Conservation (phyloP, 2,329 filamentous ascomycete genomes). For the Pseudocercospora eumusae region DNA sequence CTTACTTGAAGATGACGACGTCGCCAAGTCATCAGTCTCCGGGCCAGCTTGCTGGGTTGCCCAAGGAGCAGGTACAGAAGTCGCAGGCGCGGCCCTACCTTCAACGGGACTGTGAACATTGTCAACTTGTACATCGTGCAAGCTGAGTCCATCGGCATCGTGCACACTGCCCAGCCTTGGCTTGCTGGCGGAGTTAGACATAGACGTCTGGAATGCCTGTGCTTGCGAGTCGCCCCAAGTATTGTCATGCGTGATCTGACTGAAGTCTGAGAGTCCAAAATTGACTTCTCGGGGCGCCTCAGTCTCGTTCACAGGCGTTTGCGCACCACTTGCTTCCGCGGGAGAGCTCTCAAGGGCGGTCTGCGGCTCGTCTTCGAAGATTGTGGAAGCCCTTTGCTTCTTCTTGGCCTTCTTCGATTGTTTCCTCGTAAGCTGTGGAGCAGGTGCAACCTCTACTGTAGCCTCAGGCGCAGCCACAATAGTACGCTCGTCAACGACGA, state of each 20-base stretch:
- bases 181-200: constrained; percentile 12
- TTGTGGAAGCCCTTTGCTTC: constrained; percentile 24
- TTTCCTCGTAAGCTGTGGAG: constrained; percentile 30
- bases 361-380: constrained; percentile 23
- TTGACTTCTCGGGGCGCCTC: constrained; percentile 1
- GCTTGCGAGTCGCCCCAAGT: constrained; percentile 28
- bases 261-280: constrained; percentile 26
- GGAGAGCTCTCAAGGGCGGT: constrained; percentile 2
- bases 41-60: not conserved
- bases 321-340: not conserved
- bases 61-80: not conserved
- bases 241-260: constrained; percentile 18
- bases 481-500: constrained; percentile 25
- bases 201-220: constrained; percentile 24
- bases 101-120: constrained; percentile 1
- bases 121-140: not conserved
- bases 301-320: not conserved
- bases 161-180: not conserved
- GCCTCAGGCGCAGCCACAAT: constrained; percentile 16
- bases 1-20: constrained; percentile 16
- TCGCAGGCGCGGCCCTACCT: not conserved
- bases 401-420: constrained; percentile 37
- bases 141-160: not conserved
- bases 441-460: constrained; percentile 13
- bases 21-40: constrained; percentile 2